Evolutionary conservation across 352 stramenopile genomes (phyloP).

Genomic region (Phytophthora aleatoria): DNA sequence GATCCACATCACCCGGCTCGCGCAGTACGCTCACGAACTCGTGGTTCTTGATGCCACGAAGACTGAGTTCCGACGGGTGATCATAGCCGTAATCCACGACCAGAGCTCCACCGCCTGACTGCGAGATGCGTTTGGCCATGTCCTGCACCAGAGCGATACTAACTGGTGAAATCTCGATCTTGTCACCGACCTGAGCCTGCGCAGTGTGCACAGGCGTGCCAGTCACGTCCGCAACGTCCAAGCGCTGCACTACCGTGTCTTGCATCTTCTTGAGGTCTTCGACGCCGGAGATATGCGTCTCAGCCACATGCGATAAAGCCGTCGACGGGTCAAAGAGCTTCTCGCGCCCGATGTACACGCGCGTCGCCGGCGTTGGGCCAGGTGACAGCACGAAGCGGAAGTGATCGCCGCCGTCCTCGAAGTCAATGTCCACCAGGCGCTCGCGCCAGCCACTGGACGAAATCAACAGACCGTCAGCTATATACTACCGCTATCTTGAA

Average conservation of each 20-base stretch:
- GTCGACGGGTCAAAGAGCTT: constrained; percentile 75
- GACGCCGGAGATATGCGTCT: constrained; percentile 32
- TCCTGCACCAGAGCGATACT: constrained; percentile 92
- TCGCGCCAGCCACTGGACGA: constrained; percentile 90
- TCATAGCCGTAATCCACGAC: constrained; percentile 97
- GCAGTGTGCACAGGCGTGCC: constrained; percentile 54
- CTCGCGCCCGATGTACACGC: constrained; percentile 87
- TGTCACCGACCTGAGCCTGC: constrained; percentile 75
- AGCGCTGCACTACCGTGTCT: constrained; percentile 36
- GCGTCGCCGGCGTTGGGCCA: constrained; percentile 88
- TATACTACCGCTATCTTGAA: not conserved
- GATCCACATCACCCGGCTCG: constrained; percentile 92
- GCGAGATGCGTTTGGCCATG: constrained; percentile 88
- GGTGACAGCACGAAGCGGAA: constrained; percentile 95
- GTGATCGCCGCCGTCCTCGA: constrained; percentile 79
- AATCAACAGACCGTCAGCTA: constrained; percentile 4
- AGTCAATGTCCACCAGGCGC: constrained; percentile 93
- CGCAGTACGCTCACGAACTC: constrained; percentile 93
- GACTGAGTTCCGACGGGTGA: constrained; percentile 86
- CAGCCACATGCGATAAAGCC: constrained; percentile 30
- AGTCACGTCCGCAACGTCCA: constrained; percentile 53
- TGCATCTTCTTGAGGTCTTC: constrained; percentile 37
- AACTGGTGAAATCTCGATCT: constrained; percentile 94
- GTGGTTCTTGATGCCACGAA: constrained; percentile 95
- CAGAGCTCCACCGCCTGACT: constrained; percentile 86